These are phyloP conservation scores for Colletotrichum eremochloae DNA, from an alignment of 2,329 filamentous ascomycete genomes.

Conservation along the genomic window DNA sequence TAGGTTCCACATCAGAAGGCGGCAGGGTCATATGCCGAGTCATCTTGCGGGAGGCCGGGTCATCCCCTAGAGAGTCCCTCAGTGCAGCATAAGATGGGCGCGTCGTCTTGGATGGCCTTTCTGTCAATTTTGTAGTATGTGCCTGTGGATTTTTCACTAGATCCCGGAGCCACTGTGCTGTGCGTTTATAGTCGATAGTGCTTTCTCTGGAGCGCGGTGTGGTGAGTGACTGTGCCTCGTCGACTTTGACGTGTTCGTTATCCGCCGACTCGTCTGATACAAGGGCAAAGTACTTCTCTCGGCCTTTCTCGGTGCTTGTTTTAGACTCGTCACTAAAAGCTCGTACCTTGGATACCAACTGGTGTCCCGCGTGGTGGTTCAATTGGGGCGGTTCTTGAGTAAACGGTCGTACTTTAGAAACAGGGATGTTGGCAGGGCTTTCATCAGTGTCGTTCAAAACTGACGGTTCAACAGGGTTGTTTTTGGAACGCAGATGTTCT, in stretches of 20 bases:
- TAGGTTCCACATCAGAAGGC: slow-evolving; percentile 39
- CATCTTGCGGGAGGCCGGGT: slow-evolving; percentile 27
- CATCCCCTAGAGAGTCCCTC: slow-evolving; percentile 1
- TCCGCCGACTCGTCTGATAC: slow-evolving; percentile 29
- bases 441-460: not conserved
- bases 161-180: slow-evolving; percentile 52
- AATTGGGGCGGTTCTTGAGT: slow-evolving; percentile 26
- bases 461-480: not conserved
- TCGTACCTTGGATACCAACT: slow-evolving; percentile 25
- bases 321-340: slow-evolving; percentile 24
- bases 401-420: slow-evolving; percentile 35
- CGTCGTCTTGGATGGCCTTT: slow-evolving; percentile 42
- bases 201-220: slow-evolving; percentile 46
- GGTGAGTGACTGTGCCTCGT: slow-evolving; percentile 40
- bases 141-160: slow-evolving; percentile 48
- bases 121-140: slow-evolving; percentile 48
- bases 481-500: slow-evolving; percentile 12
- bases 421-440: not conserved
- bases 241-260: slow-evolving; percentile 14
- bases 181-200: slow-evolving; percentile 51
- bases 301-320: not conserved
- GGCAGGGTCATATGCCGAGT: slow-evolving; percentile 39
- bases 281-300: slow-evolving; percentile 13
- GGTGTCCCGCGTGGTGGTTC: slow-evolving; percentile 39
- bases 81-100: slow-evolving; percentile 10